phyloP scores from a whole-genome alignment of 2,329 filamentous ascomycete genomes.

The Aspergillus uvarum region DNA sequence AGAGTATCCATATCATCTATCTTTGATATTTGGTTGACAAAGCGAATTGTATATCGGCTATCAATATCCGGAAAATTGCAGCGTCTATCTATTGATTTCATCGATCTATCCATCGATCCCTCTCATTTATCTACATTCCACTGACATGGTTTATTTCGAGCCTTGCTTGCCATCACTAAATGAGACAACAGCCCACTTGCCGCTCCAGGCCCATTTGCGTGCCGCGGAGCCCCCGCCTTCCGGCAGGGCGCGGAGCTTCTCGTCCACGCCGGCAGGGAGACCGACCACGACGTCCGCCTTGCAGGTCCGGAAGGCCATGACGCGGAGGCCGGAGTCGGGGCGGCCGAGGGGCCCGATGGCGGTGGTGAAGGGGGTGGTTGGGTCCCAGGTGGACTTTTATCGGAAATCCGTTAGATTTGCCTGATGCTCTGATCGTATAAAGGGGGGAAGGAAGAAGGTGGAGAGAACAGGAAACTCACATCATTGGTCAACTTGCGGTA shows the following conservation, averaged over 20 bases:
- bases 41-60: too few relatives aligned
- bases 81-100: too few relatives aligned
- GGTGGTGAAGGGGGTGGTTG: constrained; percentile 79
- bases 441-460: not conserved
- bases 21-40: too few relatives aligned
- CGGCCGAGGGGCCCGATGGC: constrained; percentile 81
- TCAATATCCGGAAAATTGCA: too few relatives aligned
- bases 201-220: constrained; percentile 90
- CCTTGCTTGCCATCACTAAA: constrained; percentile 74
- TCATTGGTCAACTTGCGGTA: constrained; percentile 91
- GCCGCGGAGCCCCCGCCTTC: constrained; percentile 68
- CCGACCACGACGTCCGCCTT: constrained; percentile 96
- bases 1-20: too few relatives aligned
- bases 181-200: constrained; percentile 94
- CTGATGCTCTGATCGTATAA: not conserved
- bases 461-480: constrained; percentile 54
- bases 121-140: not conserved
- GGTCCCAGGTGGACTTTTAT: constrained; percentile 70
- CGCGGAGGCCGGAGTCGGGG: constrained; percentile 74
- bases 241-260: constrained; percentile 68
- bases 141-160: constrained; percentile 1
- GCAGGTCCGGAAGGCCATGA: constrained; percentile 86
- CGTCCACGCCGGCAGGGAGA: constrained; percentile 76
- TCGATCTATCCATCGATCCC: not conserved
- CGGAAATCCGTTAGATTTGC: not conserved